phyloP scores from a whole-genome alignment of 108 stramenopile species.

The Cyclotella choctawhatcheeana region DNA sequence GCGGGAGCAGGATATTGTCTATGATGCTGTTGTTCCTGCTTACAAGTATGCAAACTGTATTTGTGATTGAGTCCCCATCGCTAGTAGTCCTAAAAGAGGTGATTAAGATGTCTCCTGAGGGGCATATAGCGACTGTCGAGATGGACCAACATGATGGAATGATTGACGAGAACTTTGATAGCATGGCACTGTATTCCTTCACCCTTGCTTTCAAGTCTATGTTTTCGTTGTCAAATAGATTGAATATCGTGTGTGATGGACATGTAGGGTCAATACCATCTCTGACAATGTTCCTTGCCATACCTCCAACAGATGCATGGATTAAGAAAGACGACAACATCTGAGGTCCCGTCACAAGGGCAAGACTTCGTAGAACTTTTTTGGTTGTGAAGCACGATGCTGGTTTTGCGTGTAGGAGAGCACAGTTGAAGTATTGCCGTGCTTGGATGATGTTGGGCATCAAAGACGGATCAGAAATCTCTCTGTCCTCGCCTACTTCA shows the following conservation, averaged over 20 bases:
- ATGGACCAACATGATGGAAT: conserved; percentile 62
- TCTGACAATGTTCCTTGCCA: conserved; percentile 27
- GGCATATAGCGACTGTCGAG: conserved; percentile 57
- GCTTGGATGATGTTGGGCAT: conserved; percentile 20
- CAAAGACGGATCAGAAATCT: background rate
- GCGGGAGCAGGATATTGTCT: conserved; percentile 57
- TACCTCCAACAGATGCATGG: conserved; percentile 50
- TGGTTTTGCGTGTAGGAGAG: conserved; percentile 29
- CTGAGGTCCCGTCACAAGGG: conserved; percentile 62
- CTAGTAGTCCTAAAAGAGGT: conserved; percentile 24
- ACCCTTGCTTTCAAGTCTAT: conserved; percentile 8
- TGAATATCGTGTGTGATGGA: conserved; percentile 34
- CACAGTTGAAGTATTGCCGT: conserved; percentile 34
- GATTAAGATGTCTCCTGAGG: conserved; percentile 72
- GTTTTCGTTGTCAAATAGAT: conserved; percentile 42
- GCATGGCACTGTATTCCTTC: conserved; percentile 9
- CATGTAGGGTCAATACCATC: conserved; percentile 8
- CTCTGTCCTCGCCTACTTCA: background rate
- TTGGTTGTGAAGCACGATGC: conserved; percentile 52
- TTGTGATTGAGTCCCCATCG: background rate
- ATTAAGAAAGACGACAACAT: conserved; percentile 32
- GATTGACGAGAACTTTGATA: conserved; percentile 9
- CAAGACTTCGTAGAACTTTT: conserved; percentile 67
- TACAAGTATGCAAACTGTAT: conserved; percentile 43
- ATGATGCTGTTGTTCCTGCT: conserved; percentile 3